Base-by-base conservation (phyloP, 352 stramenopile genomes). In the Globisporangium yorkense region DNA sequence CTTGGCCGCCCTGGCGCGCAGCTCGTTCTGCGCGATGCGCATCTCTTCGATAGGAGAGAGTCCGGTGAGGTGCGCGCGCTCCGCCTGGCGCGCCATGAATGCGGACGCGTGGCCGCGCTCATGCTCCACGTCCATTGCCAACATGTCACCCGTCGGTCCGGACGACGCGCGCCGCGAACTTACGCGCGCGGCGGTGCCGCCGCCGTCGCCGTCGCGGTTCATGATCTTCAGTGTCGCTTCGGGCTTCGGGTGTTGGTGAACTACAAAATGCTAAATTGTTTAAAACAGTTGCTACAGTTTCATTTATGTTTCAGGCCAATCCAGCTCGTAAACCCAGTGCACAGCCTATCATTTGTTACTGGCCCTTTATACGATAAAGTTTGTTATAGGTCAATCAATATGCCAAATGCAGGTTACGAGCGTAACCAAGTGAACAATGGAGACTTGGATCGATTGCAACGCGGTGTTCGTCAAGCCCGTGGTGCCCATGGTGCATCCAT, bases 21-120 rank as follows among this genome's bases (percentile, higher is more conserved):
- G 56, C 63, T 93, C 83, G 57, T 87, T 87, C 58, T 93, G 77
- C n/a, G 74, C 84, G 45, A 91, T 68, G 16, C 74, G 77, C 79
- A 93, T 90, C 51, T 93, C 84, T 58, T 92, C 81, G 47, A 93
- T 93, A 0, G 84, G 81, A n/a, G 84, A 93, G 21, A 92, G 67
- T 0, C 75, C 76, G 29, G 84, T 93, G 51, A 90, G 59, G 57
- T 90, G 79, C 15, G 77, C 68, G 10, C 84, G 72, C 59, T 93
- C 74, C 3, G 75, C 77, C 49, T 93, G 84, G 6, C 80, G 77
- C 52, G 66, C 72, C 83, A 93, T 93, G 67, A 91, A 93, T 1
- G 83, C 57, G 1, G 83, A 92, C 40, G 68, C 47, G 39, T 37
- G 29, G 15, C 39, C 21, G 45, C 52, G 59, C 20, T 51, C 29